Evolutionary conservation across 2,329 filamentous ascomycete genomes (phyloP).

Genomic region (Trichophyton mentagrophytes): DNA sequence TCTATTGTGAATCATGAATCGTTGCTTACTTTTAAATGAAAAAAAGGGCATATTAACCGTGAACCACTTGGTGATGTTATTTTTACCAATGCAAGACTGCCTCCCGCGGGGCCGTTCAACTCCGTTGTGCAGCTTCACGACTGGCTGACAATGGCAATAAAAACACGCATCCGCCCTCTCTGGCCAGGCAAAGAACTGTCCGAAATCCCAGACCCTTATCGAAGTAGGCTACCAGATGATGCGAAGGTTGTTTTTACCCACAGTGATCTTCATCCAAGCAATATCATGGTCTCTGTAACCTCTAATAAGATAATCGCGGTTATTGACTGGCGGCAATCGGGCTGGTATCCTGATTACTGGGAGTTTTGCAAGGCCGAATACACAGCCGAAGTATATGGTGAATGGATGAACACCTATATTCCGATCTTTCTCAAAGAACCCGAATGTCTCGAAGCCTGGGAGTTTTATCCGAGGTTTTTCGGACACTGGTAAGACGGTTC

Average conservation of each 20-base stretch:
- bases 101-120: constrained; percentile 16
- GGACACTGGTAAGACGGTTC: too few species aligned
- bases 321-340: constrained; percentile 19
- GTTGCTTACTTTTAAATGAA: too few species aligned
- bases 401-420: constrained; percentile 6
- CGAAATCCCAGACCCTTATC: constrained; percentile 20
- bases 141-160: constrained; percentile 13
- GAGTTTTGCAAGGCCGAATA: constrained; percentile 6
- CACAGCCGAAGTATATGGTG: constrained; percentile 2
- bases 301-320: constrained; percentile 18
- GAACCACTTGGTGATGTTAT: constrained; percentile 17
- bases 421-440: constrained; percentile 3
- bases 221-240: constrained; percentile 21
- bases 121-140: constrained; percentile 23
- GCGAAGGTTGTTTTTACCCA: constrained; percentile 25
- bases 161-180: constrained; percentile 15
- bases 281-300: constrained; percentile 20
- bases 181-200: constrained; percentile 17
- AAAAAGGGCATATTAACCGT: constrained; percentile 5
- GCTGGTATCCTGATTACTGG: constrained; percentile 13
- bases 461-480: background rate
- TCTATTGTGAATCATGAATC: too few species aligned
- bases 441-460: constrained; percentile 6
- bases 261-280: constrained; percentile 24
- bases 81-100: constrained; percentile 13